Evolutionary conservation across 257 asterid genomes (phyloP).

Genomic region (Solanum arcanum): DNA sequence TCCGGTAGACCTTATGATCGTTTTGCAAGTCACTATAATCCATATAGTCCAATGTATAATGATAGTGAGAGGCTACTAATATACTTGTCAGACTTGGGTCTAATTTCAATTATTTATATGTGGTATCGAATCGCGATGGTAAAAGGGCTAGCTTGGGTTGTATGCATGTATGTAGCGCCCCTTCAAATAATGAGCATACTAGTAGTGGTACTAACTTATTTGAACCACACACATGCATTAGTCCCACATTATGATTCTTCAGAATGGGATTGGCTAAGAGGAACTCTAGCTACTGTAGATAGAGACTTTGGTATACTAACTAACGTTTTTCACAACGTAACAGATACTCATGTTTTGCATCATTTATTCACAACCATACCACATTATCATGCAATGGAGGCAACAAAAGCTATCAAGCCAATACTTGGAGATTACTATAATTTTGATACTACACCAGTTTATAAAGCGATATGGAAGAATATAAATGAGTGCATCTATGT

Average conservation of each 20-base stretch:
- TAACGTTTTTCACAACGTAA: not conserved
- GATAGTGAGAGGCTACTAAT: not conserved
- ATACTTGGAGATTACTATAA: not conserved
- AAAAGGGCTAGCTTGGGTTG: not conserved
- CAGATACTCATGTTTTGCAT: not conserved
- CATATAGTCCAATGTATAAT: not conserved
- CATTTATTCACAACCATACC: not conserved
- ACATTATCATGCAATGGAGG: not conserved
- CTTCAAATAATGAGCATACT: not conserved
- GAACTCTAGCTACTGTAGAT: not conserved
- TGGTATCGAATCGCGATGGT: not conserved
- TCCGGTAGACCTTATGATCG: not conserved
- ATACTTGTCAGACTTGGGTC: not conserved
- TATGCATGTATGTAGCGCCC: not conserved
- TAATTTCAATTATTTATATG: not conserved
- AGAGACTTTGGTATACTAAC: not conserved
- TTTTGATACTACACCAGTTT: not conserved
- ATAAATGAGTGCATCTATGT: not conserved
- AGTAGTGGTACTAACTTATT: not conserved
- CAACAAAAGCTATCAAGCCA: not conserved
- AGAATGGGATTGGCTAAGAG: not conserved
- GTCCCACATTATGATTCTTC: not conserved
- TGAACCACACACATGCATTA: not conserved
- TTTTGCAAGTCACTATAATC: not conserved
- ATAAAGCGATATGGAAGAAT: not conserved